Base-by-base conservation (phyloP, 2,329 filamentous ascomycete species). In the Lizonia empirigonia region DNA sequence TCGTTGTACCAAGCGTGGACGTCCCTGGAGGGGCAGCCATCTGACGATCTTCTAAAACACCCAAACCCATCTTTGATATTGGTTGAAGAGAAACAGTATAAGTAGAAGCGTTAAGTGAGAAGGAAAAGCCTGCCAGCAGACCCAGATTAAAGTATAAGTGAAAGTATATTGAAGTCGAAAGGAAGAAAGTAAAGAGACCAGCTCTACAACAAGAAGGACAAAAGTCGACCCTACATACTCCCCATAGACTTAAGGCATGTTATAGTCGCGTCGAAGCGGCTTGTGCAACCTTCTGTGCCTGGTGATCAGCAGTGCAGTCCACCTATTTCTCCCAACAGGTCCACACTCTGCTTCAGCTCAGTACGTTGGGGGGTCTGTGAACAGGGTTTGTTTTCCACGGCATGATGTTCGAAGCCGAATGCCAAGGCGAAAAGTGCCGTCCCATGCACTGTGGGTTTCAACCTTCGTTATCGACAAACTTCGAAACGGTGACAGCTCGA, bases 11-110 rank as follows among this genome's bases (percentile, higher is more conserved):
- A 20, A 71, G 64, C 0, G 59, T 69, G 13, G 62, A 63, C 3
- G 69, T 71, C 7, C 69, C 69, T 3, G 68, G 67, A 36, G 68
- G 69, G 10, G 59, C 46, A 27, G 58, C 67, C 69, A 69, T 69
- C 18, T 64, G 53, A 15, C 47, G 42, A 50, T 70, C 66, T 35
- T 72, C 53, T 7, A 72, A 51, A 10, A 72, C 51, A 5, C 69
- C 68, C 41, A 67, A 63, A 53, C 64, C 67, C 68, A 70, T 71
- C 1, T 60, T 66, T 8, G 32, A 30, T 23, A 7, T 18, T 13
- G 9, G 5, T 10, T 20, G 5, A 16, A 34, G 20, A 22, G 15
- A 35, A n/a, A 30, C 1, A 27, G 12, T 5, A 7, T 16, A 2
- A 2, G 3, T 15, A 12, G 5, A 37, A 34, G 29, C 22, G 26